Evolutionary conservation across 225 moss, liverwort and hornwort species (phyloP).

Genomic region (Physcomitrium patens): DNA sequence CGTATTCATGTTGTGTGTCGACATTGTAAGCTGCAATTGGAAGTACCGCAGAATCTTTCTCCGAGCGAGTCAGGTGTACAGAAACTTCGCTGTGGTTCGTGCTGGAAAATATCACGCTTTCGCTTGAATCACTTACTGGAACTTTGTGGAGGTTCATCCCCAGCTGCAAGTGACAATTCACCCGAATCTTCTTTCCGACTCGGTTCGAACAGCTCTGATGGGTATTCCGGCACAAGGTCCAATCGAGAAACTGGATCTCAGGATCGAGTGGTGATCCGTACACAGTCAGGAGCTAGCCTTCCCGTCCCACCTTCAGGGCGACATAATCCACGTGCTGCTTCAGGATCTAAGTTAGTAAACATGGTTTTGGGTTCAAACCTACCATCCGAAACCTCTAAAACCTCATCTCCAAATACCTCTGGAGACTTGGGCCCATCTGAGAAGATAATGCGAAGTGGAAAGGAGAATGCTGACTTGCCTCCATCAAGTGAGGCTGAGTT

Average conservation of each 20-base stretch:
- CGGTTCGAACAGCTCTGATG: slow-evolving; percentile 44
- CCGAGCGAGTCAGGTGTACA: slow-evolving; percentile 65
- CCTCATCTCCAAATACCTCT: slow-evolving; percentile 51
- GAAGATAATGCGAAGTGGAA: slow-evolving; percentile 37
- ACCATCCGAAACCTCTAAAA: slow-evolving; percentile 46
- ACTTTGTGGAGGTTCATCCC: slow-evolving; percentile 44
- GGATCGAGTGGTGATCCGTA: slow-evolving; percentile 41
- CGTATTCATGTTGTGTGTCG: slow-evolving; percentile 80
- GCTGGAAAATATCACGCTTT: slow-evolving; percentile 77
- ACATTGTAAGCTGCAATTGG: slow-evolving; percentile 68
- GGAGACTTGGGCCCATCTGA: slow-evolving; percentile 48
- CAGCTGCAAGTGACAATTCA: slow-evolving; percentile 52
- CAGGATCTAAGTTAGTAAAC: slow-evolving; percentile 54
- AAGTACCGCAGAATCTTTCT: slow-evolving; percentile 69
- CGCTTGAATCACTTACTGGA: slow-evolving; percentile 60
- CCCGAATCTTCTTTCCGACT: slow-evolving; percentile 52
- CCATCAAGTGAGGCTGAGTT: slow-evolving; percentile 37
- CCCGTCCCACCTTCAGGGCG: slow-evolving; percentile 49
- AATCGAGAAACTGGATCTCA: slow-evolving; percentile 47
- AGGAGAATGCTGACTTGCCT: slow-evolving; percentile 35
- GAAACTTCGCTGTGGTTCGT: slow-evolving; percentile 86
- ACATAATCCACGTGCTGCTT: slow-evolving; percentile 45
- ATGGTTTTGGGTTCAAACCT: slow-evolving; percentile 37
- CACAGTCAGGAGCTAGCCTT: slow-evolving; percentile 54
- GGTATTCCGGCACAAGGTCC: slow-evolving; percentile 50